phyloP scores from a whole-genome alignment of 2,329 filamentous ascomycete species.

The Arthrinium phaeospermum region DNA sequence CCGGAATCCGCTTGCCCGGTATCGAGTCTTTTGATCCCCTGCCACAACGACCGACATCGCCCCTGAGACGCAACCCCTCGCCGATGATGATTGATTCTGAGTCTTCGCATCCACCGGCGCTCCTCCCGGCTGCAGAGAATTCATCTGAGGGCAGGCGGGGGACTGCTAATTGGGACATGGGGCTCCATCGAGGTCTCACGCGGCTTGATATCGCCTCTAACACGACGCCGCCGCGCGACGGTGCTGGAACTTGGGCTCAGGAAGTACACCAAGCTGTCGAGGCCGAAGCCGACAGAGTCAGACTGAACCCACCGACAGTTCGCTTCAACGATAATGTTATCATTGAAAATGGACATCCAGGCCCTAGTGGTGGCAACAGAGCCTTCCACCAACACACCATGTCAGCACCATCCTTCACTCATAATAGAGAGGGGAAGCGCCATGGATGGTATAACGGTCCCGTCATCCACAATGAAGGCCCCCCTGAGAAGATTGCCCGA shows the following conservation, averaged over 20 bases:
- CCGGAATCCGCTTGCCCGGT: constrained; percentile 75
- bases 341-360: constrained; percentile 32
- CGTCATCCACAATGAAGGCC: constrained; percentile 43
- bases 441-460: constrained; percentile 75
- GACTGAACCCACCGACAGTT: constrained; percentile 53
- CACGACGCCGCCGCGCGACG: constrained; percentile 56
- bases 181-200: constrained; percentile 69
- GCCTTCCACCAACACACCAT: constrained; percentile 62
- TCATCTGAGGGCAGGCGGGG: constrained; percentile 54
- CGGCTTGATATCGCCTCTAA: constrained; percentile 65
- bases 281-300: constrained; percentile 58
- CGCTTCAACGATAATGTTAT: constrained; percentile 58
- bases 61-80: constrained; percentile 69
- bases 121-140: constrained; percentile 39
- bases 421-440: constrained; percentile 66
- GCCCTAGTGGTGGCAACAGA: constrained; percentile 29
- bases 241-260: constrained; percentile 60
- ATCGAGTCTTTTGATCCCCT: constrained; percentile 91
- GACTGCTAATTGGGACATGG: constrained; percentile 67
- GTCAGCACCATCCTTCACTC: constrained; percentile 62
- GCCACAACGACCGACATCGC: constrained; percentile 66
- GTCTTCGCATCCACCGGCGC: constrained; percentile 43
- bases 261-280: constrained; percentile 62
- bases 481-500: constrained; percentile 48
- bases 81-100: constrained; percentile 78